A percentile compares a stretch with the other conserved stretches of the same genome.
Evolutionary conservation across 495 filamentous ascomycete species (phyloP).

Genomic region (Aspergillus nidulans): DNA sequence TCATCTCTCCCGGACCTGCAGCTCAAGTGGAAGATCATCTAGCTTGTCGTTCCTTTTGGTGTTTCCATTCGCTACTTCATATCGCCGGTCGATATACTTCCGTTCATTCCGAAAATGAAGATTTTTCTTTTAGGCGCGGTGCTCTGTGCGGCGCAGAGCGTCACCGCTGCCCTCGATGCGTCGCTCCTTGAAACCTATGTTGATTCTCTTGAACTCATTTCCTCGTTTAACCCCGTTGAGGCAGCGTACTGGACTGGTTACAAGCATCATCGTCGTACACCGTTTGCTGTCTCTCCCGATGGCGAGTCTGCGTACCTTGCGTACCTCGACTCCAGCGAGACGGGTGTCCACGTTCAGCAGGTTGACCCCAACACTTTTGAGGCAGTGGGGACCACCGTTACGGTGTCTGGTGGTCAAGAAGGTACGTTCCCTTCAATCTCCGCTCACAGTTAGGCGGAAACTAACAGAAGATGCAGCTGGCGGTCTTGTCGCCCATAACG

Average conservation of each 20-base stretch:
- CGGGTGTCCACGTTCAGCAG: conserved; percentile 46
- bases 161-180: conserved; percentile 19
- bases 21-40: neutral
- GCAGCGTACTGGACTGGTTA: conserved; percentile 50
- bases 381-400: conserved; percentile 40
- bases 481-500: conserved; percentile 51
- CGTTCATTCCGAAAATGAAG: conserved; percentile 20
- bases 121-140: conserved; percentile 25
- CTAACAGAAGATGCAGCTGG: conserved; percentile 27
- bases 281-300: conserved; percentile 48
- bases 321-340: conserved; percentile 45
- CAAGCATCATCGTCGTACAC: conserved; percentile 50
- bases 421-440: conserved; percentile 16
- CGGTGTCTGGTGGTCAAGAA: conserved; percentile 43
- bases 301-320: conserved; percentile 50
- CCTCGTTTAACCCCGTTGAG: conserved; percentile 46
- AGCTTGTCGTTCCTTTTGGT: neutral
- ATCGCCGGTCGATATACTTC: conserved; percentile 1
- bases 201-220: conserved; percentile 38
- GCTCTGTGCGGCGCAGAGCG: conserved; percentile 29
- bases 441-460: neutral
- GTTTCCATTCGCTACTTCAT: neutral
- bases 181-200: conserved; percentile 37
- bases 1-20: neutral
- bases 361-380: conserved; percentile 41